Percentiles rank a stretch among this genome's conserved stretches.
phyloP scores from a whole-genome alignment of 352 stramenopile genomes.

The Pythium plurisporium region DNA sequence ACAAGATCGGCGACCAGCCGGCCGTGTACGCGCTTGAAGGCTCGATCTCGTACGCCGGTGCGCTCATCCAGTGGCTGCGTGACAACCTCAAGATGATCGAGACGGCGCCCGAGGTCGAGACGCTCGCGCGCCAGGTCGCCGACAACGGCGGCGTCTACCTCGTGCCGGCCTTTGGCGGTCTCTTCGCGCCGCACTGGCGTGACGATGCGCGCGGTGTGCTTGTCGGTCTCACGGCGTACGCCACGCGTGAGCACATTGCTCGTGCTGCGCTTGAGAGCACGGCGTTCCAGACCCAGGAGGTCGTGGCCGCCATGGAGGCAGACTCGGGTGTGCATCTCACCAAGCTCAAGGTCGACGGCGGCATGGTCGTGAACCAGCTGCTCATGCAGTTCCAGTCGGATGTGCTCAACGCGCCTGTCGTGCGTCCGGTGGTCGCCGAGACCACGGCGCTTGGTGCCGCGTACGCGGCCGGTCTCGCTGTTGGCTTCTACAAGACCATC shows the following conservation, averaged over 20 bases:
- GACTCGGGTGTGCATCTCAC: conserved; percentile 88
- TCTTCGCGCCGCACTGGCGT: conserved; percentile 97
- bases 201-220: conserved; percentile 95
- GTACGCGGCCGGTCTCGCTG: conserved; percentile 95
- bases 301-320: conserved; percentile 93
- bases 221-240: conserved; percentile 94
- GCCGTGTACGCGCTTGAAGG: conserved; percentile 97
- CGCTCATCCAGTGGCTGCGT: conserved; percentile 97
- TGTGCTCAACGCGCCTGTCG: conserved; percentile 91
- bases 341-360: conserved; percentile 95
- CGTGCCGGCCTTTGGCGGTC: conserved; percentile 96
- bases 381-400: conserved; percentile 99
- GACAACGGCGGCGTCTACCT: conserved; percentile 98
- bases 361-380: conserved; percentile 96
- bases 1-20: conserved; percentile 75
- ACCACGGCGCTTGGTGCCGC: conserved; percentile 97
- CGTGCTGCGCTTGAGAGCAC: conserved; percentile 95
- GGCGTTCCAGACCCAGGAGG: conserved; percentile 94
- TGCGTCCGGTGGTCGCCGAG: conserved; percentile 93
- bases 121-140: conserved; percentile 75
- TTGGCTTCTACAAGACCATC: conserved; percentile 93
- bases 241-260: conserved; percentile 94
- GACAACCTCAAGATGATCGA: conserved; percentile 97
- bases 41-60: conserved; percentile 94
- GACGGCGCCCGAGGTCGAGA: conserved; percentile 86